Conservation (phyloP, 176 grass and related monocot species). For the Urochloa ruziziensis region DNA sequence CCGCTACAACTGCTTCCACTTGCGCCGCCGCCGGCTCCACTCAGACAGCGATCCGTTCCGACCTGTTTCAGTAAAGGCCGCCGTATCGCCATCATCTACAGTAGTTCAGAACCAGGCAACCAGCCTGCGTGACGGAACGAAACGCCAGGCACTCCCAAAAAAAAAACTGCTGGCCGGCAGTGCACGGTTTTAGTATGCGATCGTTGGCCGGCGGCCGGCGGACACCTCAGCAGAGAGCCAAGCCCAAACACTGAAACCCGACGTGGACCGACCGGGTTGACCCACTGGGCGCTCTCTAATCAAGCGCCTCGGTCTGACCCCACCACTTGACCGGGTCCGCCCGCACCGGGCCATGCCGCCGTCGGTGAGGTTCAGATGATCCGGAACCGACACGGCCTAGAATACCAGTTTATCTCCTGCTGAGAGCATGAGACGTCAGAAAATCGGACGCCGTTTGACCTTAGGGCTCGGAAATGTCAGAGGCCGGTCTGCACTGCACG, state of each 20-base stretch:
- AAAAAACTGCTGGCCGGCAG: not conserved
- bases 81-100: not conserved
- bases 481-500: not conserved
- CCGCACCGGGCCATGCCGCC: not conserved
- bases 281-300: not conserved
- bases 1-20: not conserved
- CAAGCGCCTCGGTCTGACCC: not conserved
- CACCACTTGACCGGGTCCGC: not conserved
- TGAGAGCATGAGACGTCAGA: not conserved
- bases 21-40: not conserved
- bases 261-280: too few species aligned
- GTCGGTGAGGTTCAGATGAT: not conserved
- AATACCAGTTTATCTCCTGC: not conserved
- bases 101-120: not conserved
- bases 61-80: not conserved
- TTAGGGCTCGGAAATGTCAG: not conserved
- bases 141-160: not conserved
- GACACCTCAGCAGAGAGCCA: not conserved
- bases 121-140: not conserved
- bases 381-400: not conserved
- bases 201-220: not conserved
- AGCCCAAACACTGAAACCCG: not conserved
- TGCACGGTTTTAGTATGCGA: not conserved
- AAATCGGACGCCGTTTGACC: not conserved
- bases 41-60: not conserved